Percentiles rank a stretch among this genome's conserved stretches.
Conservation (phyloP, 2,329 filamentous ascomycete genomes). For the Verticillium isaacii region DNA sequence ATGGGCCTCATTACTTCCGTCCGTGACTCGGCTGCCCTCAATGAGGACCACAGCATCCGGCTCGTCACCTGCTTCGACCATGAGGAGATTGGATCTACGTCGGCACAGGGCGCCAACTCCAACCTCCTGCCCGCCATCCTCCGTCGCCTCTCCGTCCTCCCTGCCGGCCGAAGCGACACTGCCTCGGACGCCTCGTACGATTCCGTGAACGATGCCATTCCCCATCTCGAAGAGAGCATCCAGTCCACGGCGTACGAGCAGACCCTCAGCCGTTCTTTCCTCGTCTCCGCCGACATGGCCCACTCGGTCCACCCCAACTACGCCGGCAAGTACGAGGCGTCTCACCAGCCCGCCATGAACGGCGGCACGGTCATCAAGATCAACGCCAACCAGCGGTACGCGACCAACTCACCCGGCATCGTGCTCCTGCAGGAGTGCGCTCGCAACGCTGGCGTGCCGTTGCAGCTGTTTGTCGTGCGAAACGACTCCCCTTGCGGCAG, state of each 20-base stretch:
- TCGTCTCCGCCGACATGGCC: slow-evolving; percentile 96
- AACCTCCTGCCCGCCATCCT: slow-evolving; percentile 86
- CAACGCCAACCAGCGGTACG: slow-evolving; percentile 96
- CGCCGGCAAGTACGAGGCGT: slow-evolving; percentile 80
- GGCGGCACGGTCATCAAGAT: slow-evolving; percentile 95
- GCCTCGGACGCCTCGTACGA: slow-evolving; percentile 63
- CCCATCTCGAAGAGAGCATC: slow-evolving; percentile 51
- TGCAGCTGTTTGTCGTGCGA: slow-evolving; percentile 93
- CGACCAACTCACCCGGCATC: slow-evolving; percentile 93
- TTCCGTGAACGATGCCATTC: slow-evolving; percentile 42
- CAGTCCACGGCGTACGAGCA: slow-evolving; percentile 86
- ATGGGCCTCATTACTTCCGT: slow-evolving; percentile 81
- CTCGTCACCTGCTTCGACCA: slow-evolving; percentile 96
- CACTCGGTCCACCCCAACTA: slow-evolving; percentile 97
- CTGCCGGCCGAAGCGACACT: slow-evolving; percentile 45
- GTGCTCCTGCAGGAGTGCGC: slow-evolving; percentile 88
- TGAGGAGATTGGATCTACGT: slow-evolving; percentile 91
- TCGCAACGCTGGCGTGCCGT: slow-evolving; percentile 66
- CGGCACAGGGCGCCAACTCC: slow-evolving; percentile 89
- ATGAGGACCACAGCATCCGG: slow-evolving; percentile 76
- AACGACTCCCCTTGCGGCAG: slow-evolving; percentile 94
- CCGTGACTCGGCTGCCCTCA: slow-evolving; percentile 56
- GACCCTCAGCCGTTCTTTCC: slow-evolving; percentile 83
- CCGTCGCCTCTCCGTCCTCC: slow-evolving; percentile 77
- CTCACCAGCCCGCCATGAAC: slow-evolving; percentile 93